phyloP scores from a whole-genome alignment of 2,329 filamentous ascomycete species.

The Purpureocillium lavendulum region DNA sequence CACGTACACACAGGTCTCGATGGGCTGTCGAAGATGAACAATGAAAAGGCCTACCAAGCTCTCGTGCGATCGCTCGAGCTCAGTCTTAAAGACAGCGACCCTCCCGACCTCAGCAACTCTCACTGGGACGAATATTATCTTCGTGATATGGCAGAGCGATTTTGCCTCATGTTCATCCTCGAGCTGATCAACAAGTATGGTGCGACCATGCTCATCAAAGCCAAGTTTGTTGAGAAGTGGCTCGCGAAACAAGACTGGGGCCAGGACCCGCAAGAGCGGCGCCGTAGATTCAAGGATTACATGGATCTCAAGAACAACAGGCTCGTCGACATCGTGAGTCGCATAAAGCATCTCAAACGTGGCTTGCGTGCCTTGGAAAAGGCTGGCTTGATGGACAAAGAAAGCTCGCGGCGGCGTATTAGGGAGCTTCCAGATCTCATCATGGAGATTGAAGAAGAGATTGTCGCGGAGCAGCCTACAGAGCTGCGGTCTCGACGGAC shows the following conservation, averaged over 20 bases:
- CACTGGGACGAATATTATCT: slow-evolving; percentile 56
- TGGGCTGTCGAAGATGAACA: slow-evolving; percentile 39
- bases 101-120: slow-evolving; percentile 43
- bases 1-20: slow-evolving; percentile 21
- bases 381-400: slow-evolving; percentile 36
- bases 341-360: slow-evolving; percentile 36
- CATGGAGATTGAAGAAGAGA: slow-evolving; percentile 23
- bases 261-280: slow-evolving; percentile 39
- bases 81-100: slow-evolving; percentile 39
- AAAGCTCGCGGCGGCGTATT: slow-evolving; percentile 17
- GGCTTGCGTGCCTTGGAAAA: slow-evolving; percentile 44
- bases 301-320: slow-evolving; percentile 39
- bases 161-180: slow-evolving; percentile 48
- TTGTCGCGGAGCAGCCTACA: slow-evolving; percentile 11
- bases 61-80: slow-evolving; percentile 53
- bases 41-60: slow-evolving; percentile 42
- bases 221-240: slow-evolving; percentile 64
- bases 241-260: slow-evolving; percentile 67
- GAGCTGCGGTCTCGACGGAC: slow-evolving; percentile 22
- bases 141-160: slow-evolving; percentile 52
- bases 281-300: slow-evolving; percentile 45
- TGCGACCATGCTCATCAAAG: slow-evolving; percentile 48
- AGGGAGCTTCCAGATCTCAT: slow-evolving; percentile 21
- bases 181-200: slow-evolving; percentile 54
- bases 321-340: slow-evolving; percentile 43